Evolutionary conservation across 495 filamentous ascomycete genomes (phyloP), one percentile per base, ranked within the genome.

Genomic region (Neurospora sp.): DNA sequence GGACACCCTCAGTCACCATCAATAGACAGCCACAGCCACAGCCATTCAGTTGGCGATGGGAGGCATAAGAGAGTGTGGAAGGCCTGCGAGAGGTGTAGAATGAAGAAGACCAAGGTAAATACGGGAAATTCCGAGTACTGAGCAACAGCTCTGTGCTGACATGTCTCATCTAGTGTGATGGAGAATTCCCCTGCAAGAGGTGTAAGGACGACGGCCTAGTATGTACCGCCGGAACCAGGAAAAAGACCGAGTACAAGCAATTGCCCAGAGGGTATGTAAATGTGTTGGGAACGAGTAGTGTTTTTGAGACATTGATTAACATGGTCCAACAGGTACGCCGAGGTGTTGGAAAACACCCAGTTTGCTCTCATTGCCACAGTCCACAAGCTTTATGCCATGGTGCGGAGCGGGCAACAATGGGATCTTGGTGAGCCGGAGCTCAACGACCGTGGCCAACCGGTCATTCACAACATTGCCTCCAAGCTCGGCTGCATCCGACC

Each of bases 71-170:
- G 89, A 74, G 89, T 91, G 42, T 90, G 89, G 84, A 91, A 90
- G 80, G 89, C 89, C 31, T 91, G 89, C 75, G 89, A 91, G 80
- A 83, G 89, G 74, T 91, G 89, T 84, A 82, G 89, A 73, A 87
- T 91, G 82, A 92, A 91, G 83, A 92, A 92, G 81, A 90, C 88
- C 73, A 91, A 91, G 86, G 89, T 88, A 80, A 68, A 65, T 65
- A 65, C 27, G 53, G 27, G 53, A 65, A 0, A 61, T 16, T 8
- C 8, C 7, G 14, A 65, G 53, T 35, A 35, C 18, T 35, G 27
- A 35, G 27, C 53, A 65, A 61, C 53, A 61, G 53, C 53, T 35
- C 4, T 35, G 53, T 65, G 53, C 53, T 65, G 53, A 65, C 53
- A 35, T 35, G 53, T 65, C 53, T 65, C 53, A 7, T 65, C 14